Evolutionary conservation across 2,329 filamentous ascomycete species (phyloP).

Genomic region (Penicillium paneum): DNA sequence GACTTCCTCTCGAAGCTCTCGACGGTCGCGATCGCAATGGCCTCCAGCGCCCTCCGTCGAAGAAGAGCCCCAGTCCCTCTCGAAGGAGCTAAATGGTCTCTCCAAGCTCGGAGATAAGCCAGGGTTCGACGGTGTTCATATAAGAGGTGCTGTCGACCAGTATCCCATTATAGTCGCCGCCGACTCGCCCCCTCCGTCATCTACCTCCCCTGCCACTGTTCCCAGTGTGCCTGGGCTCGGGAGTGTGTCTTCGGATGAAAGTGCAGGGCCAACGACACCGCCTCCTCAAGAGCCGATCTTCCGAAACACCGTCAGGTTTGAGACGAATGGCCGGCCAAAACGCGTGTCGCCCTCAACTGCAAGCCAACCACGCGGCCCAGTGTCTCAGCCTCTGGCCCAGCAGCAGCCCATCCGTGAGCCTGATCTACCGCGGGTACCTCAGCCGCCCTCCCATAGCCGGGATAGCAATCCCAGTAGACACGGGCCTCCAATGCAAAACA

Average conservation of each 20-base stretch:
- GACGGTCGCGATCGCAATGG: conserved; percentile 31
- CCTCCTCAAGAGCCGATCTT: conserved; percentile 20
- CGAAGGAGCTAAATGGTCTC: conserved; percentile 39
- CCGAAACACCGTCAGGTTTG: conserved; percentile 6
- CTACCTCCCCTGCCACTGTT: conserved; percentile 13
- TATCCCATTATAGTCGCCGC: conserved; percentile 42
- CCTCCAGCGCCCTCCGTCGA: conserved; percentile 47
- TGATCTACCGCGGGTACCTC: neutral
- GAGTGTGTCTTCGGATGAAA: conserved; percentile 29
- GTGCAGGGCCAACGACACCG: conserved; percentile 27
- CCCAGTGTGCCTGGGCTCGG: conserved; percentile 19
- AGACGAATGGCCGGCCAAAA: neutral
- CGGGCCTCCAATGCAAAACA: conserved; percentile 4
- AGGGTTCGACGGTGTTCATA: conserved; percentile 32
- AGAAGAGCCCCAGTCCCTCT: conserved; percentile 43
- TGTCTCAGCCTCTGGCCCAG: neutral
- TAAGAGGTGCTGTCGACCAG: conserved; percentile 45
- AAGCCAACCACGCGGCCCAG: conserved; percentile 12
- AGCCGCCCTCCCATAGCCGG: conserved; percentile 4
- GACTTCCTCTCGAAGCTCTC: conserved; percentile 19
- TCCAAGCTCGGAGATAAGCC: conserved; percentile 31
- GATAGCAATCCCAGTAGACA: neutral
- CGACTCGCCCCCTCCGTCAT: conserved; percentile 19
- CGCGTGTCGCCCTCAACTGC: conserved; percentile 1
- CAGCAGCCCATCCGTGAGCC: conserved; percentile 5